A percentile compares a stretch with the other conserved stretches of the same genome.
Evolutionary conservation across 1,284 basidiomycete species (phyloP).

Genomic region (Sporisorium exsertum): DNA sequence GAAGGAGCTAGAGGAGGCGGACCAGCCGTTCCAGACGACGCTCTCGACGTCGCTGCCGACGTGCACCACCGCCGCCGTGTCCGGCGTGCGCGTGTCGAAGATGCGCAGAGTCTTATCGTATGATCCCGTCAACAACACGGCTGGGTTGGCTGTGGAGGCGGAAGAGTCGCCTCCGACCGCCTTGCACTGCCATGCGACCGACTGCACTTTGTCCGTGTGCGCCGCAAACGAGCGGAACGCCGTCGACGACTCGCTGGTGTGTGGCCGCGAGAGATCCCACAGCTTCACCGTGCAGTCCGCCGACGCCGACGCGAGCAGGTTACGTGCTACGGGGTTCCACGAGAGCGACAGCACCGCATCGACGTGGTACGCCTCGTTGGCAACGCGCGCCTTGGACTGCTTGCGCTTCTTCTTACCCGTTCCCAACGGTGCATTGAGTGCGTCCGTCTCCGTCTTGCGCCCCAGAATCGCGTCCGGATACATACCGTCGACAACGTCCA

Average conservation of each 20-base stretch:
- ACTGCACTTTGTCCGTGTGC: slow-evolving; percentile 97
- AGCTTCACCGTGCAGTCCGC: slow-evolving; percentile 96
- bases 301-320: slow-evolving; percentile 89
- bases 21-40: slow-evolving; percentile 95
- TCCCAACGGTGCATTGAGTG: slow-evolving; percentile 56
- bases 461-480: slow-evolving; percentile 94
- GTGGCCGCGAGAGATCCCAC: slow-evolving; percentile 85
- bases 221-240: slow-evolving; percentile 83
- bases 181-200: slow-evolving; percentile 87
- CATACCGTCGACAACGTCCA: slow-evolving; percentile 92
- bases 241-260: slow-evolving; percentile 72
- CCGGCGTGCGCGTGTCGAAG: slow-evolving; percentile 89
- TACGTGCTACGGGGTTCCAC: slow-evolving; percentile 90
- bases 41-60: slow-evolving; percentile 93
- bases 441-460: slow-evolving; percentile 73
- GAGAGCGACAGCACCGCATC: slow-evolving; percentile 91
- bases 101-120: slow-evolving; percentile 93
- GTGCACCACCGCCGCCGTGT: slow-evolving; percentile 79
- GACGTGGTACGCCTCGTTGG: slow-evolving; percentile 82
- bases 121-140: slow-evolving; percentile 88
- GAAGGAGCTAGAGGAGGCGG: slow-evolving; percentile 81
- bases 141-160: slow-evolving; percentile 74
- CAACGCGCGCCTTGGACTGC: slow-evolving; percentile 79
- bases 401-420: slow-evolving; percentile 77
- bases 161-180: slow-evolving; percentile 27